These are phyloP conservation scores for Mucor piriformis DNA, from an alignment of 371 early-diverging fungal species.

Conservation along the genomic window DNA sequence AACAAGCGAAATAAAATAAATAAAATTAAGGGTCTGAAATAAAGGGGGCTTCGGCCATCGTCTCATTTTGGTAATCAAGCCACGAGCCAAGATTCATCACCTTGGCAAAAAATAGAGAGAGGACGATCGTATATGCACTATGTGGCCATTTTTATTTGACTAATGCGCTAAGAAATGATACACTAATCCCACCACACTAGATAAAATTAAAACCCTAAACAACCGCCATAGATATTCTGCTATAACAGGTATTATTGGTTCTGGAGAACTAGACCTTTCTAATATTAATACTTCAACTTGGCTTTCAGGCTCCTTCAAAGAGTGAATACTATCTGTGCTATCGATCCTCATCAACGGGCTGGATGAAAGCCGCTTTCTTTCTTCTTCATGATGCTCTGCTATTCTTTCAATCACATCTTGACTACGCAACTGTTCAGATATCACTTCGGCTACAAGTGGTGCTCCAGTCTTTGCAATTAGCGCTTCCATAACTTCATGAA, in stretches of 20 bases:
- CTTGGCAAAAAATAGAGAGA: not conserved
- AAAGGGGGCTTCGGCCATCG: not conserved
- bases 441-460: conserved; percentile 44
- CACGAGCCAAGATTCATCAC: conserved; percentile 12
- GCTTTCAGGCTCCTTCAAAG: conserved; percentile 13
- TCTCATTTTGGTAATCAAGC: conserved; percentile 11
- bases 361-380: conserved; percentile 5
- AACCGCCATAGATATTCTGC: conserved; percentile 49
- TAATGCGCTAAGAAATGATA: conserved; percentile 29
- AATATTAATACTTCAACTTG: not conserved
- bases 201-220: conserved; percentile 41
- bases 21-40: not conserved
- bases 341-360: conserved; percentile 10
- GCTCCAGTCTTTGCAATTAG: conserved; percentile 47
- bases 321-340: conserved; percentile 7
- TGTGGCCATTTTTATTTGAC: not conserved
- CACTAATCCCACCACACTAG: conserved; percentile 43
- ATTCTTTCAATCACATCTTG: conserved; percentile 49
- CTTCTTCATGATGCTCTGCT: conserved; percentile 43
- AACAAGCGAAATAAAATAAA: not conserved
- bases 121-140: not conserved
- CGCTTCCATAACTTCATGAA: conserved; percentile 50
- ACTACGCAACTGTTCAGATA: conserved; percentile 45
- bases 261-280: not conserved
- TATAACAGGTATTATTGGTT: conserved; percentile 15